A percentile compares a stretch with the other conserved stretches of the same genome.
phyloP scores from a whole-genome alignment of 352 stramenopile species.

The Pythium rishiriense region DNA sequence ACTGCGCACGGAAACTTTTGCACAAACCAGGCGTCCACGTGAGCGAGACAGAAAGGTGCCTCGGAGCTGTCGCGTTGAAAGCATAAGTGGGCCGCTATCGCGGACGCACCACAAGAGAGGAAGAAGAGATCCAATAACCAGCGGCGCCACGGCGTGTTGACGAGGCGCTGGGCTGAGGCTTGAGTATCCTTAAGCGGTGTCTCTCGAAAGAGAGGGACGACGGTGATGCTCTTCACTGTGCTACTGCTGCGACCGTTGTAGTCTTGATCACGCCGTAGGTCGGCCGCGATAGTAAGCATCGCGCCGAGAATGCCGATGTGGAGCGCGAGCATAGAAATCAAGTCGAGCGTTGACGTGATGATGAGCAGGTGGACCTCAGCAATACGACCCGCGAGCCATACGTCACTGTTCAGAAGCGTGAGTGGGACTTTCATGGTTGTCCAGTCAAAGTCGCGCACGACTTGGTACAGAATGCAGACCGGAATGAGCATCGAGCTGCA shows the following conservation, averaged over 20 bases:
- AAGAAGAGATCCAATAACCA: background rate
- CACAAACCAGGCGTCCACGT: slow-evolving; percentile 23
- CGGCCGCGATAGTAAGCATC: background rate
- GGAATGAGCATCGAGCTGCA: slow-evolving; percentile 26
- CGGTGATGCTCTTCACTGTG: background rate
- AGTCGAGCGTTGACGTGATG: slow-evolving; percentile 7
- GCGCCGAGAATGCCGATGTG: slow-evolving; percentile 1
- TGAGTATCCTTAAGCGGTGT: background rate
- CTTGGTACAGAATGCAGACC: slow-evolving; percentile 17
- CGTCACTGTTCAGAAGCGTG: slow-evolving; percentile 12
- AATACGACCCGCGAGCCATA: slow-evolving; percentile 3
- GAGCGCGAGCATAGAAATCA: slow-evolving; percentile 2
- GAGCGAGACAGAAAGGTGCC: background rate
- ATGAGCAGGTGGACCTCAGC: slow-evolving; percentile 4
- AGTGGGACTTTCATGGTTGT: background rate
- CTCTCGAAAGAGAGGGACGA: background rate
- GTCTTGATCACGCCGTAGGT: background rate
- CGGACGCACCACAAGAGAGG: background rate
- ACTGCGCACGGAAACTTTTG: slow-evolving; percentile 21
- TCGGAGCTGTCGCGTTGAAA: background rate
- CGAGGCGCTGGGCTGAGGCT: background rate
- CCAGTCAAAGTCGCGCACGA: slow-evolving; percentile 18
- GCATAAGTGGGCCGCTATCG: background rate
- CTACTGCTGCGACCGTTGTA: background rate
- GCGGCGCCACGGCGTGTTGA: background rate